phyloP scores from a whole-genome alignment of 176 grass and related monocot species.

The Chrysopogon serrulatus region DNA sequence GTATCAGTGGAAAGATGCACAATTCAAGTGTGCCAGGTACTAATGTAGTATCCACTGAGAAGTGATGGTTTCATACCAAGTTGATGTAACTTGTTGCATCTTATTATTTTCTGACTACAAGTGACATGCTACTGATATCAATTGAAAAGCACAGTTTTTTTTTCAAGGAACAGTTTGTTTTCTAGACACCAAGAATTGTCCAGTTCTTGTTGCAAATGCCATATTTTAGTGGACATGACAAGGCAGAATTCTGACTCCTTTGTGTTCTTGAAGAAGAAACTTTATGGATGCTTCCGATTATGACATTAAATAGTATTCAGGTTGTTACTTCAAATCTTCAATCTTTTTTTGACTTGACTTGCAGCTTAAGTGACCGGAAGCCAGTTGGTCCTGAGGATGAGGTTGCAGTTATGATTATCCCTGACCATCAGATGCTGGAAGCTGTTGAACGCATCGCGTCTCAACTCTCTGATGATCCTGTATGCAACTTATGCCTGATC shows the following conservation, averaged over 20 bases:
- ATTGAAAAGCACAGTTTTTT: not conserved
- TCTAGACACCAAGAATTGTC: not conserved
- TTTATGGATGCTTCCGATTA: not conserved
- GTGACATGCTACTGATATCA: not conserved
- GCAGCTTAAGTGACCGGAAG: constrained; percentile 92
- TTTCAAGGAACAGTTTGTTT: not conserved
- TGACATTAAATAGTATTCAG: not conserved
- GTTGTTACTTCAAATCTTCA: not conserved
- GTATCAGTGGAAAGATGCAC: constrained; percentile 79
- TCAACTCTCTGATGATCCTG: constrained; percentile 77
- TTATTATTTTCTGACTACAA: not conserved
- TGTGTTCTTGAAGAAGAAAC: not conserved
- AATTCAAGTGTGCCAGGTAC: constrained; percentile 85
- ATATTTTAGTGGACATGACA: not conserved
- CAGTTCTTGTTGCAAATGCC: not conserved
- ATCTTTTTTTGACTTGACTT: constrained; percentile 5
- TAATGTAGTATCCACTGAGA: not conserved
- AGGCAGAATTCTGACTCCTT: not conserved
- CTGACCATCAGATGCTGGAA: constrained; percentile 97
- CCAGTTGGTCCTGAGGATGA: constrained; percentile 79
- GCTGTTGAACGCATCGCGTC: constrained; percentile 73
- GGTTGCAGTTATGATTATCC: constrained; percentile 88
- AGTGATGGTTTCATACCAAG: not conserved
- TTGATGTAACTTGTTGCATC: not conserved
- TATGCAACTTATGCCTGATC: constrained; percentile 37